Percentiles rank a stretch among this genome's conserved stretches.
phyloP scores from a whole-genome alignment of 768 basidiomycete genomes.

The Boletus sp. region DNA sequence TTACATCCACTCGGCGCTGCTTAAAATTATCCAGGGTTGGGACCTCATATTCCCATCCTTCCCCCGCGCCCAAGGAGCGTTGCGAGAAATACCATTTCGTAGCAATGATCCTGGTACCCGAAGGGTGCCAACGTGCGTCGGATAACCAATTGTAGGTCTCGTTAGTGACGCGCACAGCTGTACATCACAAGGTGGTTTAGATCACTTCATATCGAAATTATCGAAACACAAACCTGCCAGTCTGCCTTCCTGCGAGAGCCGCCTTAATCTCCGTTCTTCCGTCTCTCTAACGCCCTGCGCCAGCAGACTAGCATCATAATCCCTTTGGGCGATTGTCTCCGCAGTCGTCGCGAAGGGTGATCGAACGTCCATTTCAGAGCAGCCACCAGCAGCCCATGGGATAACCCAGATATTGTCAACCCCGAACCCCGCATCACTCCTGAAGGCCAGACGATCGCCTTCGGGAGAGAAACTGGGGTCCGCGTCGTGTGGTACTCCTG shows the following conservation, averaged over 20 bases:
- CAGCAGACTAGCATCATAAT: conserved; percentile 47
- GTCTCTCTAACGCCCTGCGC: conserved; percentile 53
- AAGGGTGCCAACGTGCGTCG: conserved; percentile 70
- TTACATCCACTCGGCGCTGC: conserved; percentile 30
- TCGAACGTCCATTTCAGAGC: conserved; percentile 56
- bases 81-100: conserved; percentile 74
- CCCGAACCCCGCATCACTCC: conserved; percentile 70
- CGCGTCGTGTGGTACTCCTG: conserved; percentile 66
- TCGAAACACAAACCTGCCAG: conserved; percentile 35
- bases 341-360: conserved; percentile 34
- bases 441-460: conserved; percentile 63
- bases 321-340: conserved; percentile 36
- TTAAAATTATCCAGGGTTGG: conserved; percentile 29
- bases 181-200: conserved; percentile 6
- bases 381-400: conserved; percentile 56
- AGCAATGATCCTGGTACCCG: conserved; percentile 59
- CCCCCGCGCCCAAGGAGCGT: conserved; percentile 67
- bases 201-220: neutral
- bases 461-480: conserved; percentile 73
- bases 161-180: conserved; percentile 57
- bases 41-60: conserved; percentile 67
- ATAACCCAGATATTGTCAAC: conserved; percentile 75
- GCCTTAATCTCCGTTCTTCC: conserved; percentile 40
- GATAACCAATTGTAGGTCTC: conserved; percentile 73
- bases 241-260: conserved; percentile 61